Conservation (phyloP, 805 yeast genomes). For the Sugiyamaella qingdaonensis region DNA sequence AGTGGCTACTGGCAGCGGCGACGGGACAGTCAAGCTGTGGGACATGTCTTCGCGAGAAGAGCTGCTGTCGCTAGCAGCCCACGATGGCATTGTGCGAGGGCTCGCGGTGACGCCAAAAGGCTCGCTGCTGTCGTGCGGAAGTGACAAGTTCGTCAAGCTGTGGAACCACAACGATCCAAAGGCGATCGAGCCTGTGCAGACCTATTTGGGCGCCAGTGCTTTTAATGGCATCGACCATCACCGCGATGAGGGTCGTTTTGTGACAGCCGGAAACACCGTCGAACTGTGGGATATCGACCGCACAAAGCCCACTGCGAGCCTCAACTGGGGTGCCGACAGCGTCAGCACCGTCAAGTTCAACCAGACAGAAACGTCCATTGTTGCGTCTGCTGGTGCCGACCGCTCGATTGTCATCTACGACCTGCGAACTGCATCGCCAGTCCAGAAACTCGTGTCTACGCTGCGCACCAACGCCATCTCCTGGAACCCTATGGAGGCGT, state of each 20-base stretch:
- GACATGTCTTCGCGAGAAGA: slow-evolving; percentile 77
- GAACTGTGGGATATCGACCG: slow-evolving; percentile 90
- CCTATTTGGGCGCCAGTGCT: slow-evolving; percentile 78
- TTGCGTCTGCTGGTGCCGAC: slow-evolving; percentile 89
- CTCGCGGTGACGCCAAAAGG: slow-evolving; percentile 65
- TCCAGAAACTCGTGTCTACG: slow-evolving; percentile 81
- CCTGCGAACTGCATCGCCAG: slow-evolving; percentile 82
- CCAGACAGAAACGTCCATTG: slow-evolving; percentile 78
- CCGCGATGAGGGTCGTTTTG: slow-evolving; percentile 64
- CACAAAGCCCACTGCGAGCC: slow-evolving; percentile 66
- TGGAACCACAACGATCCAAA: slow-evolving; percentile 62
- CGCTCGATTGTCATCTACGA: slow-evolving; percentile 89
- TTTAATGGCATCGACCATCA: slow-evolving; percentile 87
- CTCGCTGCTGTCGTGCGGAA: slow-evolving; percentile 76
- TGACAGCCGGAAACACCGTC: slow-evolving; percentile 86
- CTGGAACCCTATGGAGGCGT: slow-evolving; percentile 99
- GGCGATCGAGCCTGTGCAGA: slow-evolving; percentile 59
- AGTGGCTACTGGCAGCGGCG: slow-evolving; percentile 91
- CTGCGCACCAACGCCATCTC: slow-evolving; percentile 80
- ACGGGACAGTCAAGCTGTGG: slow-evolving; percentile 94
- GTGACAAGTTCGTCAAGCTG: slow-evolving; percentile 81
- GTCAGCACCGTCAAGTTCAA: slow-evolving; percentile 79
- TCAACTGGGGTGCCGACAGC: slow-evolving; percentile 97
- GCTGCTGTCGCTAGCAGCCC: slow-evolving; percentile 75
- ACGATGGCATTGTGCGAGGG: slow-evolving; percentile 85